Evolutionary conservation across 2,329 filamentous ascomycete genomes (phyloP).

Genomic region (Furcasterigmium sp.): DNA sequence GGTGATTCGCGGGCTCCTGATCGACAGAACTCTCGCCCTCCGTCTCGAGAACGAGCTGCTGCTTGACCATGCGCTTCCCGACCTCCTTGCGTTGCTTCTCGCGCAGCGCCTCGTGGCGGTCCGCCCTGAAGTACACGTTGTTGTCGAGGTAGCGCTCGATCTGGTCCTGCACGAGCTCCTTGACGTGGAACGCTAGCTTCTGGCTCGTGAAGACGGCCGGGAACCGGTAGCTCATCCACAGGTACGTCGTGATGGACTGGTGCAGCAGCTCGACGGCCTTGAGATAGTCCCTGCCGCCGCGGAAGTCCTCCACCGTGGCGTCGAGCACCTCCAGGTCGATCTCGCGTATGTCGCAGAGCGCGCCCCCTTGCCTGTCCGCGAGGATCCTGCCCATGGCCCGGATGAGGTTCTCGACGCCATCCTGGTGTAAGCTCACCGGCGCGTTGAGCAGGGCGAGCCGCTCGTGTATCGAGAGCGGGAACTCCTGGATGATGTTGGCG

Average conservation of each 20-base stretch:
- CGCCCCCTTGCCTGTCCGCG: slow-evolving; percentile 59
- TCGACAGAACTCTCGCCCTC: slow-evolving; percentile 8
- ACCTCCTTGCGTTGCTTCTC: slow-evolving; percentile 17
- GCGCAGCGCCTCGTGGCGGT: slow-evolving; percentile 23
- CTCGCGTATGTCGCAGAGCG: slow-evolving; percentile 64
- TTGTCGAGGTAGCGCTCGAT: slow-evolving; percentile 58
- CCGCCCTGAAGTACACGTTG: slow-evolving; percentile 14
- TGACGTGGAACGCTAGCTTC: slow-evolving; percentile 72
- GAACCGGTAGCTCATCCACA: slow-evolving; percentile 92
- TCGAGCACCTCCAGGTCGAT: slow-evolving; percentile 74
- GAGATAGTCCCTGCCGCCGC: slow-evolving; percentile 46
- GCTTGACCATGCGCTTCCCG: slow-evolving; percentile 10
- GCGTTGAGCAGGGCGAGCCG: slow-evolving; percentile 70
- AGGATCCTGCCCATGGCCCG: slow-evolving; percentile 64
- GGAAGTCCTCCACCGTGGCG: slow-evolving; percentile 34
- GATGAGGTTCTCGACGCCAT: slow-evolving; percentile 43
- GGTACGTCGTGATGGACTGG: slow-evolving; percentile 75
- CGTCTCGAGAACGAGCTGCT: slow-evolving; percentile 14
- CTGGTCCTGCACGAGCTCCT: slow-evolving; percentile 68
- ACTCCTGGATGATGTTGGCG: slow-evolving; percentile 69
- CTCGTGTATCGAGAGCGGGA: slow-evolving; percentile 66
- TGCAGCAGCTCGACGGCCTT: slow-evolving; percentile 71
- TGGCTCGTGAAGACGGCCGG: slow-evolving; percentile 73
- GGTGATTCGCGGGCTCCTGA: slow-evolving; percentile 5
- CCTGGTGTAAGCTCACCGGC: slow-evolving; percentile 56